Conservation (phyloP, 2,329 filamentous ascomycete genomes). For the Fusarium sp. region DNA sequence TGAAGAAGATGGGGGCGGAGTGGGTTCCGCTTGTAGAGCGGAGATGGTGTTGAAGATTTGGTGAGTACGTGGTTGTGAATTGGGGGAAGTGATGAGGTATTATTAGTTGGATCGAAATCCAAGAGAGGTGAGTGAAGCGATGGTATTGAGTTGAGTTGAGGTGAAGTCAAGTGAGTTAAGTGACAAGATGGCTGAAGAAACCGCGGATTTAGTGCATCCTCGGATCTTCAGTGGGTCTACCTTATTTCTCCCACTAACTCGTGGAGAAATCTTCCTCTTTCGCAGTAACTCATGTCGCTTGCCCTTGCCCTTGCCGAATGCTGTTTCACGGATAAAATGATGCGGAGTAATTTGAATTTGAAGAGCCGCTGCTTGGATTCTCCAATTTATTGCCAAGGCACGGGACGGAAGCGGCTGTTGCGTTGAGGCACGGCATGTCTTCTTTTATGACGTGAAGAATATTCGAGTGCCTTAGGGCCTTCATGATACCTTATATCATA, state of each 20-base stretch:
- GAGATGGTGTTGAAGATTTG: neutral
- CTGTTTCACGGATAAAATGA: neutral
- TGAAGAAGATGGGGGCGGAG: conserved; percentile 27
- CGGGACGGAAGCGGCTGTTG: neutral
- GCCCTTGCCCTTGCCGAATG: neutral
- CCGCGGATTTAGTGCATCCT: neutral
- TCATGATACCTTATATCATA: too few relatives aligned
- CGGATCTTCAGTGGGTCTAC: conserved; percentile 4
- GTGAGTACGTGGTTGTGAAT: too few relatives aligned
- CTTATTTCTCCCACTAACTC: neutral
- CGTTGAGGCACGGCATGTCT: neutral
- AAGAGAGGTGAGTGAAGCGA: neutral
- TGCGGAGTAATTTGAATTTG: conserved; percentile 11
- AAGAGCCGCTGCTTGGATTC: conserved; percentile 3
- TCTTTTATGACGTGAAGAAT: neutral
- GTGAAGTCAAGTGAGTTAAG: neutral
- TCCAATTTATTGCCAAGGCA: conserved; percentile 21
- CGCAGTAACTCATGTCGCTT: neutral
- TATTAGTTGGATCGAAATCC: neutral
- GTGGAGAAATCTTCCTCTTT: neutral
- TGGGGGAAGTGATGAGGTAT: neutral
- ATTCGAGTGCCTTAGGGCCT: neutral
- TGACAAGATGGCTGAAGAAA: neutral
- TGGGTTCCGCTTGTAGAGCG: neutral
- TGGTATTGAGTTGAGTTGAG: too few relatives aligned